Evolutionary conservation across 2,329 filamentous ascomycete species (phyloP), one percentile per base, ranked within the genome.

Genomic region (Westerdykella aurantiaca): DNA sequence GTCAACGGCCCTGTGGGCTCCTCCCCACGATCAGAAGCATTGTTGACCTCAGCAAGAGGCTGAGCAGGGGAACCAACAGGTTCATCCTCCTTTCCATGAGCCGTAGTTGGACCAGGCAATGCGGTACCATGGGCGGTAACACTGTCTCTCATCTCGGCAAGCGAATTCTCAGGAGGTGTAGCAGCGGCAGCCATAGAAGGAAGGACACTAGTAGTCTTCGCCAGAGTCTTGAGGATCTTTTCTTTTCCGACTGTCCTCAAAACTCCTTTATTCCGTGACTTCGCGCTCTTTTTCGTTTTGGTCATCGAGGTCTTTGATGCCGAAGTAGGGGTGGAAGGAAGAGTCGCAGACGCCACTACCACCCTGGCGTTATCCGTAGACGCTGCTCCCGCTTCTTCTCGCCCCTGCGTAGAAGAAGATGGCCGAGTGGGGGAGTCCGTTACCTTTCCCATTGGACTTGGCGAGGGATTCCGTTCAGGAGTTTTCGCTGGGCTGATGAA

Each of bases 351-450:
- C 33, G 42, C 46, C 12, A 45, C 52, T 10, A 57, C 47, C 41
- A 56, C 49, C 39, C 52, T 44, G 17, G 51, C 51, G 22, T 48
- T 47, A 13, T 43, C 49, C 13, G 61, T 65, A 34, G 66, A 62
- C 42, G 53, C 48, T 16, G 62, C 60, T 16, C 67, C 66, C 34
- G 61, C 57, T 34, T 61, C 40, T 45, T 71, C 70, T 13, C 58
- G 61, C 41, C 53, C 50, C 33, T 55, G 58, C 12, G 48, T 46
- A 11, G 56, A 55, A 13, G 48, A 45, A n/a, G 39, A 53, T n/a
- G 57, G 53, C 34, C 55, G 48, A 10, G 43, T 54, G 7, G 25
- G 25, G 25, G 25, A 29, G 25, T 29, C 11, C 4, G 25, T 10
- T 3, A 29, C 25, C 7, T 29, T 29, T 17, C 14, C 14, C 12